These are phyloP conservation scores for Ceratocystis diversiconidia DNA, from an alignment of 2,329 filamentous ascomycete genomes.

Conservation along the genomic window DNA sequence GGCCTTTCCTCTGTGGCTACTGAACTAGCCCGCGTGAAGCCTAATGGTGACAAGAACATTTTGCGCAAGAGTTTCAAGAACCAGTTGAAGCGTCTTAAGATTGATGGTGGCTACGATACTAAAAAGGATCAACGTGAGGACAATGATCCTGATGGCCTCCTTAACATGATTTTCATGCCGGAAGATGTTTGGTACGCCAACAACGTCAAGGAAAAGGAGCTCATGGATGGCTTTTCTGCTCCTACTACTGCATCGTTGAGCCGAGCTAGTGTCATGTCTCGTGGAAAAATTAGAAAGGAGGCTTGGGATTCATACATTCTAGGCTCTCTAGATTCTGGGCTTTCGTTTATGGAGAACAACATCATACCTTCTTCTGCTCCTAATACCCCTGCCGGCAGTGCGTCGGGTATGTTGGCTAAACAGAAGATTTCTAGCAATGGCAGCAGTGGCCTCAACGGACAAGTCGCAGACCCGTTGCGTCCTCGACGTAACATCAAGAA, in stretches of 20 bases:
- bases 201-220: conserved; percentile 39
- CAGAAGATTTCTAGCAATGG: background rate
- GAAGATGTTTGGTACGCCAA: conserved; percentile 44
- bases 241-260: conserved; percentile 31
- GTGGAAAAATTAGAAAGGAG: conserved; percentile 27
- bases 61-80: conserved; percentile 55
- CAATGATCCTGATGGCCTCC: conserved; percentile 37
- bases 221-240: conserved; percentile 38
- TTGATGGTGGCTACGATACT: conserved; percentile 46
- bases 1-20: conserved; percentile 41
- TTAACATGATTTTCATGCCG: conserved; percentile 36
- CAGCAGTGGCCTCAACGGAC: background rate
- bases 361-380: conserved; percentile 9
- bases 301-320: conserved; percentile 20
- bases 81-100: conserved; percentile 48
- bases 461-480: conserved; percentile 32
- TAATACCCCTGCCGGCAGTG: conserved; percentile 13
- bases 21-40: conserved; percentile 48
- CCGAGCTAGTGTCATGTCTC: conserved; percentile 43
- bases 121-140: conserved; percentile 43
- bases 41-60: conserved; percentile 53
- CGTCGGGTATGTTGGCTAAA: background rate
- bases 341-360: conserved; percentile 7
- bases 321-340: conserved; percentile 13
- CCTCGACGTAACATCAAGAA: conserved; percentile 57